These are phyloP conservation scores for Athelia psychrophila DNA, from an alignment of 1,284 basidiomycete genomes.

Conservation along the genomic window DNA sequence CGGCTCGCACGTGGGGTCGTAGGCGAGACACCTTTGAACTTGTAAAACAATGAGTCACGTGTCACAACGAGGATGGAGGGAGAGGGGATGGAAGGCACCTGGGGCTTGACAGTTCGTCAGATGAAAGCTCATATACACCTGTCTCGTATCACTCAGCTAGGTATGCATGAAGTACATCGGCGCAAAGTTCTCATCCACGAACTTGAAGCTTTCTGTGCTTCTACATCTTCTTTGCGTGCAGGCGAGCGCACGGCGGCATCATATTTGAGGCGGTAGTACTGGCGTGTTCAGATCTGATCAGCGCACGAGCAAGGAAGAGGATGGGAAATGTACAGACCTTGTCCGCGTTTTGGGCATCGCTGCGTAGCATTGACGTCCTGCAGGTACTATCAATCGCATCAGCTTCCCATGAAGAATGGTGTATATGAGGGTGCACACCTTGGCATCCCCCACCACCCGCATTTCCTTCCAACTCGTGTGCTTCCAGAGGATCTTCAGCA, in stretches of 20 bases:
- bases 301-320: neutral
- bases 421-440: neutral
- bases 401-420: no score
- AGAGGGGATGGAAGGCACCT: conserved; percentile 25
- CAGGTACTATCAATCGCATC: conserved; percentile 26
- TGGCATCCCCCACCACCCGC: neutral
- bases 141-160: conserved; percentile 48
- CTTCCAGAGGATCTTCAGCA: neutral
- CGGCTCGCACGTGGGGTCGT: neutral
- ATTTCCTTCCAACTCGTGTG: neutral
- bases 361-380: conserved; percentile 60
- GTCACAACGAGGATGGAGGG: neutral
- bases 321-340: conserved; percentile 29
- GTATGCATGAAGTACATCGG: conserved; percentile 59
- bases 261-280: conserved; percentile 48
- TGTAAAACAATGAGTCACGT: neutral
- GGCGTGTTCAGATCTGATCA: neutral
- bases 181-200: conserved; percentile 46
- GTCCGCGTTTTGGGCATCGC: conserved; percentile 52
- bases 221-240: conserved; percentile 32
- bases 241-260: conserved; percentile 33
- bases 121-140: conserved; percentile 66
- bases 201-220: conserved; percentile 36
- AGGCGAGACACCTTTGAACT: conserved; percentile 24
- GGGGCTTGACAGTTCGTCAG: conserved; percentile 55